Evolutionary conservation across 768 basidiomycete species (phyloP).

Genomic region (Trametes gibbosa): DNA sequence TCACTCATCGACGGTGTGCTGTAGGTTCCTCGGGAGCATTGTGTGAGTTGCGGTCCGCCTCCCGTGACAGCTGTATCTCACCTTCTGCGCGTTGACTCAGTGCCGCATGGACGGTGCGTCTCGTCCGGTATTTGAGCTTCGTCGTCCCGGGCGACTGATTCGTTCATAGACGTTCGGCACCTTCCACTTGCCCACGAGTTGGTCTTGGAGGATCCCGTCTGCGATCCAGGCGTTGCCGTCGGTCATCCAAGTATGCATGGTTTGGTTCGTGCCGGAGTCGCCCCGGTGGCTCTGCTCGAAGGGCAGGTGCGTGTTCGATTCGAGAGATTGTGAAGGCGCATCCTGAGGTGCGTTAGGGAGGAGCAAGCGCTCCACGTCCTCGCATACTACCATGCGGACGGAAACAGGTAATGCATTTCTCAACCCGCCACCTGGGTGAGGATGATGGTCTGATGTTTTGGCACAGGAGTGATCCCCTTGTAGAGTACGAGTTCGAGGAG

Average conservation of each 20-base stretch:
- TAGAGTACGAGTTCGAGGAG: constrained; percentile 61
- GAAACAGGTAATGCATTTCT: constrained; percentile 26
- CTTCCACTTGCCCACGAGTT: constrained; percentile 36
- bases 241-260: constrained; percentile 32
- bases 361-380: constrained; percentile 34
- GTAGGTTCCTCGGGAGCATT: constrained; percentile 35
- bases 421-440: not conserved
- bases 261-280: constrained; percentile 42
- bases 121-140: no score
- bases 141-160: not conserved
- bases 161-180: constrained; percentile 37
- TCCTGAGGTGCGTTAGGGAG: constrained; percentile 23
- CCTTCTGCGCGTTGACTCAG: not conserved
- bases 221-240: constrained; percentile 36
- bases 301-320: constrained; percentile 26
- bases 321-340: not conserved
- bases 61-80: not conserved
- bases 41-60: constrained; percentile 25
- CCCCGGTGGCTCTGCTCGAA: constrained; percentile 39
- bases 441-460: not conserved
- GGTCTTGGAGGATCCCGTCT: constrained; percentile 45
- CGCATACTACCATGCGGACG: constrained; percentile 42
- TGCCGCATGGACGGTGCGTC: constrained; percentile 27
- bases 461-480: constrained; percentile 46
- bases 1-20: not conserved